Base-by-base conservation (phyloP, 2,329 filamentous ascomycete genomes). In the Penicillium sp. region DNA sequence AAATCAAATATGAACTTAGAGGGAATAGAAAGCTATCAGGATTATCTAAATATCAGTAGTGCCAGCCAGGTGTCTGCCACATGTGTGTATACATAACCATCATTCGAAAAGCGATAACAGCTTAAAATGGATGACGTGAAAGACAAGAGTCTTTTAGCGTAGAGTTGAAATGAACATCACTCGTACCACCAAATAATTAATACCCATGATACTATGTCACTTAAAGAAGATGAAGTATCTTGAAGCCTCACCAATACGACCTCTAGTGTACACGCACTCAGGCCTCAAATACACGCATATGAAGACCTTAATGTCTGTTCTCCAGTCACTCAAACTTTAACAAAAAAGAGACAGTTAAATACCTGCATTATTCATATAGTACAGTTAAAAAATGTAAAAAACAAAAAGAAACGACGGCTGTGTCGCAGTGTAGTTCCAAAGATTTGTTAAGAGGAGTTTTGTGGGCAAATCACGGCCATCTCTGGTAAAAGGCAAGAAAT, bases 401-500 rank as follows among this genome's bases (percentile, higher is more conserved):
- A 62, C 65, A 67, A 71, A 65, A 64, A 65, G 59, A 67, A 72
- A 75, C 74, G 72, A 78, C 73, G 67, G 66, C 71, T 74, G 52
- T 74, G 76, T 77, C 74, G 72, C 67, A 58, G 63, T 62, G 59
- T 48, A 55, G 63, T 75, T 81, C 79, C 81, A 83, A 83, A 83
- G 80, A 83, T 82, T 83, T 65, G 67, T 34, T 67, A 68, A 83
- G 76, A 78, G 79, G 81, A 81, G 80, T 81, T 67, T 81, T 74
- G 74, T 82, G 79, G 78, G 78, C 78, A 78, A 76, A 73, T 83
- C 84, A 86, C 84, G 84, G 85, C 84, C 84, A 86, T 84, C 85
- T 87, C 85, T 88, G 85, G 85, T 88, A 88, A 88, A 88, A 86
- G 84, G 84, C 84, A 87, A 87, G 84, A 85, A 84, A 84, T 85